Percentiles rank a stretch among this genome's conserved stretches.
Conservation (phyloP, 169 alveolate genomes). For the Cryptosporidium xiaoi region DNA sequence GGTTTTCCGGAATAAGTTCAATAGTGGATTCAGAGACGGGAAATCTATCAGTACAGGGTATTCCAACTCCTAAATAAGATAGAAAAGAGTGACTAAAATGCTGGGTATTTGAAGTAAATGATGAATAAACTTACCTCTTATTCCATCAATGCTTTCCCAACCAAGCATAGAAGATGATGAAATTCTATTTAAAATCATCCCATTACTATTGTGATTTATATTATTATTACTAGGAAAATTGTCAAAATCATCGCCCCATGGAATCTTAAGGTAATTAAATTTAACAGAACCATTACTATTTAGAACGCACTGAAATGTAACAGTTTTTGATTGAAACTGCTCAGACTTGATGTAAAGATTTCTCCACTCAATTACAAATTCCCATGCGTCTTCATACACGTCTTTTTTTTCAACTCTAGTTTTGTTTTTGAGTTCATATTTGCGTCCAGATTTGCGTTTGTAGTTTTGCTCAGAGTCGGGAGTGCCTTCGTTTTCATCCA, state of each 20-base stretch:
- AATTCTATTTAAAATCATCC: neutral
- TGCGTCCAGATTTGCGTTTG: neutral
- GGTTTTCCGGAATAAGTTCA: conserved; percentile 54
- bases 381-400: conserved; percentile 10
- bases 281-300: conserved; percentile 45
- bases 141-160: conserved; percentile 70
- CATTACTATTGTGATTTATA: neutral
- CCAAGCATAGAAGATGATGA: conserved; percentile 59
- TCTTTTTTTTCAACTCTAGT: too few relatives aligned
- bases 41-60: conserved; percentile 53
- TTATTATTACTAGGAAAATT: neutral
- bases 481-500: too few relatives aligned
- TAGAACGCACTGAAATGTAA: conserved; percentile 57
- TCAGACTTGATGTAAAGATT: conserved; percentile 44
- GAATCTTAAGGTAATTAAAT: conserved; percentile 44
- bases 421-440: neutral
- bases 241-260: conserved; percentile 38
- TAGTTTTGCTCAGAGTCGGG: too few relatives aligned
- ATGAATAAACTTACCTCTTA: conserved; percentile 53
- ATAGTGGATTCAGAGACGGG: conserved; percentile 47
- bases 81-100: neutral
- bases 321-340: conserved; percentile 25
- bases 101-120: neutral
- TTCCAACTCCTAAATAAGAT: conserved; percentile 54
- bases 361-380: conserved; percentile 61